phyloP scores from a whole-genome alignment of 176 grass and related monocot genomes.

The Avena eriantha region DNA sequence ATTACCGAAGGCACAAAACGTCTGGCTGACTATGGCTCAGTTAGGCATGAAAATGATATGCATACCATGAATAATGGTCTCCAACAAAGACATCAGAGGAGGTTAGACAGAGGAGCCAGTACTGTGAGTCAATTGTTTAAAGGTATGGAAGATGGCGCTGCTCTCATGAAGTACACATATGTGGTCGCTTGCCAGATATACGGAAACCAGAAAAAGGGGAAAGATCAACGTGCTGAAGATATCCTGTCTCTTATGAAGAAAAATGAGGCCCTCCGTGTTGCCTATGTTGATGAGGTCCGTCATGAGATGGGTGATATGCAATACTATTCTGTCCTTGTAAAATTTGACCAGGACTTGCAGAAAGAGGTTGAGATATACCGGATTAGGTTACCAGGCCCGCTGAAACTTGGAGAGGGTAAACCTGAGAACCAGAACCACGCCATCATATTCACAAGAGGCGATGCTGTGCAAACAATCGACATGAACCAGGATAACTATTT shows the following conservation, averaged over 20 bases:
- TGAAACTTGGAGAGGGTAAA: slow-evolving; percentile 97
- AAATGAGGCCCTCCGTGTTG: slow-evolving; percentile 88
- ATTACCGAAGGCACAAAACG: slow-evolving; percentile 78
- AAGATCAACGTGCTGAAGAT: slow-evolving; percentile 79
- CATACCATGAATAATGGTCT: slow-evolving; percentile 58
- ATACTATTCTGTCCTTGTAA: slow-evolving; percentile 93
- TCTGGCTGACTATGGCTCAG: slow-evolving; percentile 72
- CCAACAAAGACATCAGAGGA: slow-evolving; percentile 51
- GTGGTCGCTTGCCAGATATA: slow-evolving; percentile 97
- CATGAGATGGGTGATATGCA: slow-evolving; percentile 48
- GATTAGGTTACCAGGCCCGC: slow-evolving; percentile 79
- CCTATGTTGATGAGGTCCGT: slow-evolving; percentile 88
- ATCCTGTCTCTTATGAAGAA: slow-evolving; percentile 90
- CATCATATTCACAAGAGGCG: slow-evolving; percentile 91
- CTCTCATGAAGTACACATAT: slow-evolving; percentile 96
- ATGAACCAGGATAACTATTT: slow-evolving; percentile 99
- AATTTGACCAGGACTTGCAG: slow-evolving; percentile 77
- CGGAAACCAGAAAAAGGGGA: slow-evolving; percentile 82
- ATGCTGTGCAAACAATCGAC: slow-evolving; percentile 95
- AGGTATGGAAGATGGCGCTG: slow-evolving; percentile 81
- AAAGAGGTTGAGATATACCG: slow-evolving; percentile 92
- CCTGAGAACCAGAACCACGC: slow-evolving; percentile 99
- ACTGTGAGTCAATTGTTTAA: slow-evolving; percentile 80
- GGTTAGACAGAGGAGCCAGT: slow-evolving; percentile 69
- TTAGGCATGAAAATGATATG: slow-evolving; percentile 68